Evolutionary conservation across 1,284 basidiomycete species (phyloP).

Genomic region (Prillingera fragicola): DNA sequence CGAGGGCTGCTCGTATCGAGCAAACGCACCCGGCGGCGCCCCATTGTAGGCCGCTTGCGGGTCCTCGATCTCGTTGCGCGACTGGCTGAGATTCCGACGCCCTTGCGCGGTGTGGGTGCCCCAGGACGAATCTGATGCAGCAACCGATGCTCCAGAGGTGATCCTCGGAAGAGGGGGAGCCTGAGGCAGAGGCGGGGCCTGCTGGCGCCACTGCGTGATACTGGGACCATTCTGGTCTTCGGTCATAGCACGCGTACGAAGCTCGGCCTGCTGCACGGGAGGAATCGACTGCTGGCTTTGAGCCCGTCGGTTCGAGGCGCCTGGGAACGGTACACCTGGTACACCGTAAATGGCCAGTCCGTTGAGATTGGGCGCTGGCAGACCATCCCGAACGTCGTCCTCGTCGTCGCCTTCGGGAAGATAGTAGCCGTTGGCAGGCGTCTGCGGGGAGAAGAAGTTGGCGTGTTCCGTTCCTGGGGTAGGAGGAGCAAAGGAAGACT

Average conservation of each 20-base stretch:
- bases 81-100: slow-evolving; percentile 5
- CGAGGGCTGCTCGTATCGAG: slow-evolving; percentile 20
- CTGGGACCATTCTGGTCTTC: slow-evolving; percentile 63
- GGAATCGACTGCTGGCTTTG: slow-evolving; percentile 56
- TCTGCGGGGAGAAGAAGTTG: slow-evolving; percentile 18
- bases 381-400: slow-evolving; percentile 12
- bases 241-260: slow-evolving; percentile 58
- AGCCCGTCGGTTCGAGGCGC: slow-evolving; percentile 51
- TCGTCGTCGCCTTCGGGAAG: slow-evolving; percentile 25
- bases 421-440: slow-evolving; percentile 1
- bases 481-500: slow-evolving; percentile 36
- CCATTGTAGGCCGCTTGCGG: background rate
- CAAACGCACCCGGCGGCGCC: slow-evolving; percentile 11
- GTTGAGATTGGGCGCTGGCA: slow-evolving; percentile 12
- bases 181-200: slow-evolving; percentile 58
- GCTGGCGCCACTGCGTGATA: slow-evolving; percentile 62
- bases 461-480: slow-evolving; percentile 36
- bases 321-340: slow-evolving; percentile 50
- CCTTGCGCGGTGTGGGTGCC: slow-evolving; percentile 1
- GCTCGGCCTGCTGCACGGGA: slow-evolving; percentile 54
- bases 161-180: slow-evolving; percentile 35
- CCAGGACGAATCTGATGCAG: slow-evolving; percentile 34
- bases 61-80: slow-evolving; percentile 7
- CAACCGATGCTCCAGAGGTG: slow-evolving; percentile 29
- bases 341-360: slow-evolving; percentile 56